Evolutionary conservation across 1,284 basidiomycete species (phyloP), one percentile per base, ranked within the genome.

Genomic region (Ceratobasidium sp.): DNA sequence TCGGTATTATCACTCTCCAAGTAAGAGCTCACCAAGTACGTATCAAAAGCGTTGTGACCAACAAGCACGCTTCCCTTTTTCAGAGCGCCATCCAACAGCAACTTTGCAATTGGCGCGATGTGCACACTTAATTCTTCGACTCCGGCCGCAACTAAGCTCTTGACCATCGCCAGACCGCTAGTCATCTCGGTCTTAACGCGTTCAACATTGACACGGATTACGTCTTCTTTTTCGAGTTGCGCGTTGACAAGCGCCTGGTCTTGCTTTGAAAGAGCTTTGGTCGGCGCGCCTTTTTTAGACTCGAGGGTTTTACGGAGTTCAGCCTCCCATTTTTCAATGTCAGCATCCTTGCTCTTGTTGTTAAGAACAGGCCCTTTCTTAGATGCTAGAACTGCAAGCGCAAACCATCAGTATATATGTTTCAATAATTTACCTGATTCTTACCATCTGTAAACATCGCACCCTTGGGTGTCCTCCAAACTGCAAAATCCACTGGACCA

Each of bases 251-350:
- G 87, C 0, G 90, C 91, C 79, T 93, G 90, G 76, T 97, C 94
- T 79, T 93, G 91, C 82, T 96, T 98, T 1, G 93, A 94, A 2
- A 98, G 83, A 5, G 88, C 87, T 35, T 80, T 81, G 4, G 85
- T 84, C 0, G 86, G 81, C 1, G 85, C 83, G 0, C 87, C 83
- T 80, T 87, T 93, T 85, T 97, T 97, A 78, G 86, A 89, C 7
- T 93, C 92, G 0, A 98, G 86, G 0, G 92, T 90, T 80, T 93
- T 92, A 11, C 96, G 90, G n/a, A 97, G 86, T 79, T 98, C 95
- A 37, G 91, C 92, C 79, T 99, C 97, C 96, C 96, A 99, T 81
- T 94, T 92, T 15, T 94, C 91, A 33, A 96, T 92, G 58, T 94
- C 94, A 15, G 93, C 90, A 78, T 91, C 92, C 80, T 97, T 97